A percentile compares a stretch with the other conserved stretches of the same genome.
phyloP scores from a whole-genome alignment of 2,329 filamentous ascomycete species.

The Bipolaris sorokiniana region DNA sequence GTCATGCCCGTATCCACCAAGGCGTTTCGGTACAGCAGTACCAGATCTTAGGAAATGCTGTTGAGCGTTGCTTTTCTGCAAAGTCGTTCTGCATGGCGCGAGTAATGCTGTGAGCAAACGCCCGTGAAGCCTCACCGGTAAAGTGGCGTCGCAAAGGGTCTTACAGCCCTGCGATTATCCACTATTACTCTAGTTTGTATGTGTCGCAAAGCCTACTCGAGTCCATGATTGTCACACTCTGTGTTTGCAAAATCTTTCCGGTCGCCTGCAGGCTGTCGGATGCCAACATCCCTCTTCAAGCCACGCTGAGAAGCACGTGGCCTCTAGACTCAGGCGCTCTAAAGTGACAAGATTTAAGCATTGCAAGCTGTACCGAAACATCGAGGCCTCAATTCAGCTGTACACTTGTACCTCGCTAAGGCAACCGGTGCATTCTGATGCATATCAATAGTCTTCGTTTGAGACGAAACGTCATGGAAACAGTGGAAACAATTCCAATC shows the following conservation, averaged over 20 bases:
- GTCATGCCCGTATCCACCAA: slow-evolving; percentile 10
- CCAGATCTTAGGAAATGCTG: slow-evolving; percentile 13
- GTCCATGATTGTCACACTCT: neutral
- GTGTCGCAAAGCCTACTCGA: too few relatives aligned
- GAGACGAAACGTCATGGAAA: slow-evolving; percentile 15
- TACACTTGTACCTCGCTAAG: slow-evolving; percentile 3
- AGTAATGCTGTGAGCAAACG: neutral
- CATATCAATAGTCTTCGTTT: slow-evolving; percentile 16
- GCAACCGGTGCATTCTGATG: slow-evolving; percentile 12
- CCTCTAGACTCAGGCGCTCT: neutral
- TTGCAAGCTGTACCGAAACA: neutral
- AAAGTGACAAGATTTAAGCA: neutral
- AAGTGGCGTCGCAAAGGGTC: neutral
- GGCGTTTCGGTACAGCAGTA: slow-evolving; percentile 6
- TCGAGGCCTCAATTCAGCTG: neutral
- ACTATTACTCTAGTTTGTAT: neutral
- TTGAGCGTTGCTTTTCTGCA: slow-evolving; percentile 19
- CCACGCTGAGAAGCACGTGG: neutral
- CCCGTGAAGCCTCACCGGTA: neutral
- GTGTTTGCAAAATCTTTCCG: neutral
- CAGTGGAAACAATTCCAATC: neutral
- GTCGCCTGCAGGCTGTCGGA: neutral
- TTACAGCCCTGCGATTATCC: neutral
- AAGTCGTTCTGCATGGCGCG: slow-evolving; percentile 1
- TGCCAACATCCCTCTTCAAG: neutral